A percentile compares a stretch with the other conserved stretches of the same genome.
Evolutionary conservation across 257 asterid species (phyloP).

Genomic region (Fraxinus excelsior): DNA sequence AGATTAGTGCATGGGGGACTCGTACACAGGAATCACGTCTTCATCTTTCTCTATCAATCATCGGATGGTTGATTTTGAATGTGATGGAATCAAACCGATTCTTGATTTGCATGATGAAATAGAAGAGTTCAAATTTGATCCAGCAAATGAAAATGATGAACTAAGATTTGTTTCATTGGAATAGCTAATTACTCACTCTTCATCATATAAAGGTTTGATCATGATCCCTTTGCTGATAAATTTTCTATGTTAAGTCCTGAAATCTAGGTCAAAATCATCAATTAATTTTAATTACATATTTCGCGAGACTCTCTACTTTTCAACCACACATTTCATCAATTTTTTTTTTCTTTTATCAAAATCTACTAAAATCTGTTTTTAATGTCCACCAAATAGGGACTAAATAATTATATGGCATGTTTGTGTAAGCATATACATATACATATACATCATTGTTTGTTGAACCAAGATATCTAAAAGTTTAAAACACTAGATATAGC

Average conservation of each 20-base stretch:
- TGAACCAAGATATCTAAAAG: neutral
- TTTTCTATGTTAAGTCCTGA: too few relatives aligned
- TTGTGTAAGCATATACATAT: too few relatives aligned
- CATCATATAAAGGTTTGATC: neutral
- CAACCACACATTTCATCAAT: too few relatives aligned
- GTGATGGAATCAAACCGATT: constrained; percentile 44
- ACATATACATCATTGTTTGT: too few relatives aligned
- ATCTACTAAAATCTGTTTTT: too few relatives aligned
- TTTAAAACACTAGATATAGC: neutral
- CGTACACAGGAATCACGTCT: constrained; percentile 37
- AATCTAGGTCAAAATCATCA: too few relatives aligned
- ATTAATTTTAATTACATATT: too few relatives aligned
- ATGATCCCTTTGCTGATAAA: neutral
- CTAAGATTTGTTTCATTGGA: constrained; percentile 29
- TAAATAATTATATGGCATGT: too few relatives aligned
- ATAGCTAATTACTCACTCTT: neutral
- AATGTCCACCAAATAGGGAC: too few relatives aligned
- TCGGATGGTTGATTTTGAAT: constrained; percentile 27
- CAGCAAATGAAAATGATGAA: constrained; percentile 34
- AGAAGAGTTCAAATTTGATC: constrained; percentile 50
- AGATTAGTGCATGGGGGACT: constrained; percentile 34
- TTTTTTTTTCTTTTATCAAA: too few relatives aligned
- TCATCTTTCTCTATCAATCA: constrained; percentile 31
- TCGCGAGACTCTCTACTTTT: too few relatives aligned
- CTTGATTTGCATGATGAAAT: constrained; percentile 41